phyloP scores from a whole-genome alignment of 306 rosid genomes.

The Acacia confusa region DNA sequence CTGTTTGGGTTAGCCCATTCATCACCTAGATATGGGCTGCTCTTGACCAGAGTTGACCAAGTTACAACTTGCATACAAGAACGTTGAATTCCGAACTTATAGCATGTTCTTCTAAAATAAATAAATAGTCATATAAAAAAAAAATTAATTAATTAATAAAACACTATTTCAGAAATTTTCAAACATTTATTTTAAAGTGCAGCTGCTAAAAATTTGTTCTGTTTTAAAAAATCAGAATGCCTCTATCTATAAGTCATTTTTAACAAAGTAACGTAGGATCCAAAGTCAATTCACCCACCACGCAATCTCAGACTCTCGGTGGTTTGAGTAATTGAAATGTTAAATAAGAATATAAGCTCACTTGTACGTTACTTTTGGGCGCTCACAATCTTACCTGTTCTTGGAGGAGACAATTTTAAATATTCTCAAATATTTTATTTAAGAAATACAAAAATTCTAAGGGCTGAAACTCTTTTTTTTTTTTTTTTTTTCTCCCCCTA shows the following conservation, averaged over 20 bases:
- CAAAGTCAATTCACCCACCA: no score
- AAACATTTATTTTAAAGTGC: neutral
- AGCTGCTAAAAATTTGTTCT: neutral
- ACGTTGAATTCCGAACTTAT: neutral
- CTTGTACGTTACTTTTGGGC: neutral
- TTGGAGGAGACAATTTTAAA: neutral
- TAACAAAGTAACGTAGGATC: no score
- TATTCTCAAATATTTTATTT: neutral
- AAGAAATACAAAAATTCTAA: no score
- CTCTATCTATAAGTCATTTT: neutral
- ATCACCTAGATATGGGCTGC: neutral
- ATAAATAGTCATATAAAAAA: no score
- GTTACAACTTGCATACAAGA: neutral
- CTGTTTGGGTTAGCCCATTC: neutral
- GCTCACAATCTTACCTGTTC: neutral
- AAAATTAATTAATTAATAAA: neutral
- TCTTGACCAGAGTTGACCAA: no score
- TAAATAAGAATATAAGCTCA: neutral
- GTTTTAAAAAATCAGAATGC: neutral
- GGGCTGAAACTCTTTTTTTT: neutral
- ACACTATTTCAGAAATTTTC: neutral
- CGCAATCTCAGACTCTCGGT: no score
- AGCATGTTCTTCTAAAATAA: neutral
- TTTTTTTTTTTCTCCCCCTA: no score
- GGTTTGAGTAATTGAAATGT: no score